These are phyloP conservation scores for Cyclotella sp. DNA, from an alignment of 108 stramenopile genomes.

Conservation along the genomic window DNA sequence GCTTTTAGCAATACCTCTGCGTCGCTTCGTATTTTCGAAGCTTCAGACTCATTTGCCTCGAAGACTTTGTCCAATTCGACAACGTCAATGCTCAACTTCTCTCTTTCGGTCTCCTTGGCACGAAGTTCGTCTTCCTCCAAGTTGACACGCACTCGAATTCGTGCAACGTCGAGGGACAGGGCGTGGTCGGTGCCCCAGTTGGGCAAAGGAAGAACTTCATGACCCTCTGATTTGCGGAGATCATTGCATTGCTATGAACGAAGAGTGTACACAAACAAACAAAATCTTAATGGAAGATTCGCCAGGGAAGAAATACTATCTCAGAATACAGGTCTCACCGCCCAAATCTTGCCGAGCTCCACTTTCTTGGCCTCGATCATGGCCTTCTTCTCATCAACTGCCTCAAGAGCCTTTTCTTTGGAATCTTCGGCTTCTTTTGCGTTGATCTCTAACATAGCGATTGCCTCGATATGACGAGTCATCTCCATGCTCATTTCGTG, in stretches of 20 bases:
- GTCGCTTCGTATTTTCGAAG: conserved; percentile 24
- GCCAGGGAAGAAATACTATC: neutral
- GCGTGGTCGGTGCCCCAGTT: conserved; percentile 47
- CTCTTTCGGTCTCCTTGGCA: conserved; percentile 20
- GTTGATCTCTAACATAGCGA: conserved; percentile 25
- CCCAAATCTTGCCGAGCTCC: conserved; percentile 45
- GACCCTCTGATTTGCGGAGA: conserved; percentile 44
- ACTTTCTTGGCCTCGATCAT: conserved; percentile 49
- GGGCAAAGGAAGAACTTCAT: conserved; percentile 32
- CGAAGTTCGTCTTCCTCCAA: conserved; percentile 31
- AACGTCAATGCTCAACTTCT: conserved; percentile 18
- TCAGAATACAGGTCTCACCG: neutral
- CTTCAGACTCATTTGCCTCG: conserved; percentile 15
- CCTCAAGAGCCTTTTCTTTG: conserved; percentile 42
- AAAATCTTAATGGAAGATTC: neutral
- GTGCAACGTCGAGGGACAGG: conserved; percentile 51
- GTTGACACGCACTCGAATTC: conserved; percentile 46
- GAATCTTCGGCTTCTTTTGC: conserved; percentile 31
- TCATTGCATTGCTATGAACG: conserved; percentile 37
- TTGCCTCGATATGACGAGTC: conserved; percentile 42
- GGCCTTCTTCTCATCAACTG: conserved; percentile 42
- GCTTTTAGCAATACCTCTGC: conserved; percentile 23
- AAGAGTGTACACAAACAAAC: neutral
- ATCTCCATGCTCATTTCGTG: conserved; percentile 57
- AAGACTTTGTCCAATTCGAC: conserved; percentile 20